Percentiles rank a stretch among this genome's conserved stretches.
phyloP scores from a whole-genome alignment of 2,329 filamentous ascomycete species.

The Emericellopsis atlantica region DNA sequence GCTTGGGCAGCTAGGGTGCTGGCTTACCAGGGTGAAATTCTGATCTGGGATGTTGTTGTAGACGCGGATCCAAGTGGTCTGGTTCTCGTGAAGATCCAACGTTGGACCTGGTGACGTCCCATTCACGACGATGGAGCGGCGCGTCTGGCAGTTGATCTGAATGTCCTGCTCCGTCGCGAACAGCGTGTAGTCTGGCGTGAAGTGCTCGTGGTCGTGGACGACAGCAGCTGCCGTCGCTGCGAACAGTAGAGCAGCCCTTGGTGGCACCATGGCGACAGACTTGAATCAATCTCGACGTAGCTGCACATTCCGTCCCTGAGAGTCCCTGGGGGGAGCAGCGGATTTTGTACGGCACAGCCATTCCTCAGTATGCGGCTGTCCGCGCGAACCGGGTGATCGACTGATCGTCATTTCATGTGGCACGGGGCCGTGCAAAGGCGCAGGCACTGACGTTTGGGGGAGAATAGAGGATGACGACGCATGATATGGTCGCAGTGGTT shows the following conservation, averaged over 20 bases:
- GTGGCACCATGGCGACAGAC: too few species aligned
- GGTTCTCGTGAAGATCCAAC: conserved; percentile 29
- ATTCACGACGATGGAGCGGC: conserved; percentile 27
- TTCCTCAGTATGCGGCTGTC: too few species aligned
- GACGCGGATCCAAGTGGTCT: conserved; percentile 41
- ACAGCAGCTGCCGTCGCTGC: neutral
- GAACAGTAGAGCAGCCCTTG: neutral
- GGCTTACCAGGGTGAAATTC: conserved; percentile 42
- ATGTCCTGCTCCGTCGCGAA: conserved; percentile 27
- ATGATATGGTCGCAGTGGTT: too few species aligned
- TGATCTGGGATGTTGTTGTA: conserved; percentile 40
- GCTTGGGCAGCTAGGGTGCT: neutral
- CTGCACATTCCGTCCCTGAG: too few species aligned
- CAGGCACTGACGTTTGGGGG: too few species aligned
- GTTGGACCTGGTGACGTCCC: conserved; percentile 37
- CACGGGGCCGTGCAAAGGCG: too few species aligned
- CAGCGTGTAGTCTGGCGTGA: conserved; percentile 31
- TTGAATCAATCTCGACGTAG: too few species aligned
- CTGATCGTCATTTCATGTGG: too few species aligned
- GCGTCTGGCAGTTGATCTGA: conserved; percentile 5
- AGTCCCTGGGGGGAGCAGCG: too few species aligned
- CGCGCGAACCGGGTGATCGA: too few species aligned
- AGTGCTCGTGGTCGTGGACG: conserved; percentile 6
- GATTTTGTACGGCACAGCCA: too few species aligned
- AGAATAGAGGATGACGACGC: too few species aligned